Percentiles rank a stretch among this genome's conserved stretches.
phyloP scores from a whole-genome alignment of 805 yeast species.

The Nakazawaea ambrosiae region DNA sequence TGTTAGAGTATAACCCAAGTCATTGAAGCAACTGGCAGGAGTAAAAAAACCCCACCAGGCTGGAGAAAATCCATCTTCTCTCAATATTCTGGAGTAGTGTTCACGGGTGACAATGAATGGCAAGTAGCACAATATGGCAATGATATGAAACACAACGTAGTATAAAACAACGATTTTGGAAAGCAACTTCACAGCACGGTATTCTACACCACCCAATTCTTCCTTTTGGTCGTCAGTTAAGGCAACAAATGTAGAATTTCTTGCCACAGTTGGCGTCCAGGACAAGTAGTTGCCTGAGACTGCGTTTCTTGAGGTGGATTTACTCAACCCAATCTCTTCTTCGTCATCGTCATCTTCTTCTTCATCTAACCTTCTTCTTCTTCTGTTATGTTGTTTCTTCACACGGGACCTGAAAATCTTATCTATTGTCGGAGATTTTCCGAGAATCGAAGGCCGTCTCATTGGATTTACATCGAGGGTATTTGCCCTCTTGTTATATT shows the following conservation, averaged over 20 bases:
- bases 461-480: conserved; percentile 33
- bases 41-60: conserved; percentile 95
- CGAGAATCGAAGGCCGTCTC: conserved; percentile 12
- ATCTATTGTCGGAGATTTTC: conserved; percentile 43
- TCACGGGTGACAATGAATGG: conserved; percentile 50
- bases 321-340: conserved; percentile 26
- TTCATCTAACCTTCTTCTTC: conserved; percentile 19
- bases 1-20: conserved; percentile 76
- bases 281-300: conserved; percentile 69
- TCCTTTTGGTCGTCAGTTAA: conserved; percentile 79
- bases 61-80: conserved; percentile 57
- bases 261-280: conserved; percentile 86
- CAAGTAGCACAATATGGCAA: conserved; percentile 44
- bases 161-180: conserved; percentile 58
- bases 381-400: conserved; percentile 22
- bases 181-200: conserved; percentile 76
- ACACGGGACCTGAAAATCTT: conserved; percentile 27
- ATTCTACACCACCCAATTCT: conserved; percentile 96
- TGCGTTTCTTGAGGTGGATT: conserved; percentile 7
- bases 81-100: conserved; percentile 36
- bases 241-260: conserved; percentile 87
- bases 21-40: conserved; percentile 72
- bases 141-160: conserved; percentile 69
- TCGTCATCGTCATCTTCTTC: conserved; percentile 15
- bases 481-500: conserved; percentile 36